Base-by-base conservation (phyloP, 805 yeast species). In the Candida pini region DNA sequence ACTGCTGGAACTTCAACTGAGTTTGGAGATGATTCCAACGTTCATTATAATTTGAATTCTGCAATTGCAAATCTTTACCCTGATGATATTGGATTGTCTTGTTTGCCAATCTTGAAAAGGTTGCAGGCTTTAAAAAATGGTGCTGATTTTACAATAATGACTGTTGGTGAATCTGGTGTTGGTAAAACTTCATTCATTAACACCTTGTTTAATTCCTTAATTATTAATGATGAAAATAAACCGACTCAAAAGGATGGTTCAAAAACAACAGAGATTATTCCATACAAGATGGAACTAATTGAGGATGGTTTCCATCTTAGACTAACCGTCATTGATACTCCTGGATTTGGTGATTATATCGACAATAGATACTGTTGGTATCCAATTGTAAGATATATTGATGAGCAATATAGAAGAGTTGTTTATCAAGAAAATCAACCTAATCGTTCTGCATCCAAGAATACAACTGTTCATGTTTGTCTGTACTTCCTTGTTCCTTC, bases 141-240 rank as follows among this genome's bases (percentile, higher is more conserved):
- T 13, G 77, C 85, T 15, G 66, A 78, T 18, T 82, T 85, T 60
- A 86, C 94, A 30, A 51, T 89, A 37, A 76, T 88, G 83, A 76
- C 87, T 24, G 88, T 82, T 31, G 96, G 97, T 20, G 88, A 82
- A 58, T 68, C 82, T 33, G 96, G 96, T 3, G 68, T 84, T 34
- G 96, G 95, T 30, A 86, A 85, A 54, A 75, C 86, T 4, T 76
- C 90, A 2, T 85, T 88, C 43, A 64, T 87, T 47, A 85, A 89
- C 65, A 79, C 94, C 7, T 67, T 89, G 43, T 83, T 86, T 56
- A 79, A 81, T 29, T 61, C 79, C 2, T 27, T 53, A 33, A 63
- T 58, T 33, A 56, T 56, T 45, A 66, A 47, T 18, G 42, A 41
- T 22, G 18, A 18, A 31, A 47, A 53, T 38, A 58, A 56, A 8